Evolutionary conservation across 2,329 filamentous ascomycete species (phyloP).

Genomic region (Fusarium torulosum): DNA sequence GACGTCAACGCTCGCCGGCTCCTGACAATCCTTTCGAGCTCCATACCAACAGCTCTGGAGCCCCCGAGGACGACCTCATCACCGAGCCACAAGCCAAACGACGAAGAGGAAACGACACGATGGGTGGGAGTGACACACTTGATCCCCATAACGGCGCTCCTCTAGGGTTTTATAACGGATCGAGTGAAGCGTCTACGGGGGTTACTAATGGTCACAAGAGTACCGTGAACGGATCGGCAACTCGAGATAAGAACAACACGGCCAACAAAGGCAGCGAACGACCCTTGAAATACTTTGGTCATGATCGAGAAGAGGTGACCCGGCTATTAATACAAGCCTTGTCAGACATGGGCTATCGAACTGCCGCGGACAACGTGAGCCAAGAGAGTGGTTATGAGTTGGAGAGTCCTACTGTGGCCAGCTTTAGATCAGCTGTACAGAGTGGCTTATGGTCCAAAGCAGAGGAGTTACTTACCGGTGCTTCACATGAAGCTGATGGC

Average conservation of each 20-base stretch:
- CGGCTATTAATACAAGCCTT: conserved; percentile 92
- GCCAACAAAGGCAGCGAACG: conserved; percentile 24
- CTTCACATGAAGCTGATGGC: conserved; percentile 53
- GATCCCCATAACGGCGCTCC: conserved; percentile 69
- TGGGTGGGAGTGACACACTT: conserved; percentile 66
- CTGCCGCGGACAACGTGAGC: conserved; percentile 79
- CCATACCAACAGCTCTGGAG: conserved; percentile 47
- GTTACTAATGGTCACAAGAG: conserved; percentile 64
- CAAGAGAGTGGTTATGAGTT: conserved; percentile 88
- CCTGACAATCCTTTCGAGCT: conserved; percentile 52
- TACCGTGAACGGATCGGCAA: conserved; percentile 68
- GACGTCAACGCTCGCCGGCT: conserved; percentile 64
- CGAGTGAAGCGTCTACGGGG: conserved; percentile 52
- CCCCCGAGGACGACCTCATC: conserved; percentile 34
- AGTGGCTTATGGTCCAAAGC: conserved; percentile 85
- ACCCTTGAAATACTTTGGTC: conserved; percentile 75
- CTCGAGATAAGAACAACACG: conserved; percentile 44
- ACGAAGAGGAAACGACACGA: conserved; percentile 74
- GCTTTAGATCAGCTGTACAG: conserved; percentile 84
- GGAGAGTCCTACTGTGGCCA: conserved; percentile 87
- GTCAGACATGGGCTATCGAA: conserved; percentile 86
- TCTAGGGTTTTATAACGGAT: conserved; percentile 55
- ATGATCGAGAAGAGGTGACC: conserved; percentile 93
- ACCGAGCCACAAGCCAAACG: conserved; percentile 54
- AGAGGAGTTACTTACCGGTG: conserved; percentile 81